Evolutionary conservation across 2,329 filamentous ascomycete genomes (phyloP).

Genomic region (Cladosporium sp.): DNA sequence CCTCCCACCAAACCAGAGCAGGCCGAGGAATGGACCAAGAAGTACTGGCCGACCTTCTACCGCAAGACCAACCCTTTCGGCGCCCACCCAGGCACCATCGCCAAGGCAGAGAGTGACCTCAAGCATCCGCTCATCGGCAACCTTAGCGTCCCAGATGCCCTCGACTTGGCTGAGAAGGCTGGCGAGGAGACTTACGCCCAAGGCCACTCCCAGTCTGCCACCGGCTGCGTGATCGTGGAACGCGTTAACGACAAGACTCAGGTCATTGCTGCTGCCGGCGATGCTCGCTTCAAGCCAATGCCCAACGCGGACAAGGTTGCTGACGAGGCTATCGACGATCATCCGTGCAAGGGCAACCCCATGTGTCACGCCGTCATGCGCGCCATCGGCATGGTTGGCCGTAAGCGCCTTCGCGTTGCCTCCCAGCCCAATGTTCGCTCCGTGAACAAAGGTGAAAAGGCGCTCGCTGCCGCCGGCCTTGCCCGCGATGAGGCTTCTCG

Average conservation of each 20-base stretch:
- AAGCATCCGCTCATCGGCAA: constrained; percentile 32
- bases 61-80: constrained; percentile 84
- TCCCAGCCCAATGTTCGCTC: constrained; percentile 24
- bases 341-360: constrained; percentile 58
- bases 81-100: constrained; percentile 72
- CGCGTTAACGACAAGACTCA: constrained; percentile 45
- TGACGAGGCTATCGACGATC: constrained; percentile 9
- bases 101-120: constrained; percentile 66
- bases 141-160: constrained; percentile 51
- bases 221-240: constrained; percentile 74
- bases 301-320: constrained; percentile 30
- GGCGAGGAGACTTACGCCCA: constrained; percentile 55
- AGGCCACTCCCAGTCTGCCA: constrained; percentile 58
- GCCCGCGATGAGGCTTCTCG: constrained; percentile 29
- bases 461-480: constrained; percentile 30
- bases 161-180: constrained; percentile 64
- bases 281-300: constrained; percentile 63
- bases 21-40: constrained; percentile 67
- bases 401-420: constrained; percentile 43
- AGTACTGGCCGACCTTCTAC: constrained; percentile 83
- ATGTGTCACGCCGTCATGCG: constrained; percentile 75
- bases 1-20: constrained; percentile 73
- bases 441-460: constrained; percentile 29
- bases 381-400: constrained; percentile 77
- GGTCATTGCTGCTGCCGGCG: constrained; percentile 69